Evolutionary conservation across 1,139 yeast genomes (phyloP).

Genomic region (Insectozyma bohioensis): DNA sequence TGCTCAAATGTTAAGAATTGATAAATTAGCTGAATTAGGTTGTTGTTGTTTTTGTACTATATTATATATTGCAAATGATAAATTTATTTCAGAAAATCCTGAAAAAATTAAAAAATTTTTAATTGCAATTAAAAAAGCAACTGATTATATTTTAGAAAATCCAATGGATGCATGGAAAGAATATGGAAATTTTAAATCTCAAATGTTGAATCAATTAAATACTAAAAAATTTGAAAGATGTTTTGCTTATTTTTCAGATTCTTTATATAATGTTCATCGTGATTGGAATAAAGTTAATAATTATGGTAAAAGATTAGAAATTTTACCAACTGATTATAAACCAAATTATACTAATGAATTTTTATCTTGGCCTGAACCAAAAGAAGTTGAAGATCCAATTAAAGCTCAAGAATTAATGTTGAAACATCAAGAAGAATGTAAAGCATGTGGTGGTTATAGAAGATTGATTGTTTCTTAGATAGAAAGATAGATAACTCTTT

Average conservation of each 20-base stretch:
- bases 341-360: conserved; percentile 54
- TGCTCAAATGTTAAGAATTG: conserved; percentile 58
- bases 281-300: conserved; percentile 58
- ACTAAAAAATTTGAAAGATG: conserved; percentile 53
- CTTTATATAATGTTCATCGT: conserved; percentile 53
- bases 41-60: conserved; percentile 63
- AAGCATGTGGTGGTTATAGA: conserved; percentile 50
- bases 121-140: conserved; percentile 50
- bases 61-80: conserved; percentile 54
- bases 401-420: conserved; percentile 49
- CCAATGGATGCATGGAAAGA: conserved; percentile 50
- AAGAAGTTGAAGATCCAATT: conserved; percentile 45
- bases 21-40: conserved; percentile 55
- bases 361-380: conserved; percentile 51
- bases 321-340: conserved; percentile 48
- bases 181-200: conserved; percentile 49
- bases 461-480: conserved; percentile 30
- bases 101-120: conserved; percentile 45
- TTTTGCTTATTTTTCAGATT: conserved; percentile 53
- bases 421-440: conserved; percentile 47
- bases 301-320: conserved; percentile 54
- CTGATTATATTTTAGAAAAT: conserved; percentile 43
- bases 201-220: conserved; percentile 41
- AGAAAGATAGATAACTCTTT: too few species aligned
- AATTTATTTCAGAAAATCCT: conserved; percentile 49